A percentile compares a stretch with the other conserved stretches of the same genome.
These are phyloP conservation scores for Chenopodium berlandieri DNA, from an alignment of 148 eudicot genomes.

Conservation along the genomic window DNA sequence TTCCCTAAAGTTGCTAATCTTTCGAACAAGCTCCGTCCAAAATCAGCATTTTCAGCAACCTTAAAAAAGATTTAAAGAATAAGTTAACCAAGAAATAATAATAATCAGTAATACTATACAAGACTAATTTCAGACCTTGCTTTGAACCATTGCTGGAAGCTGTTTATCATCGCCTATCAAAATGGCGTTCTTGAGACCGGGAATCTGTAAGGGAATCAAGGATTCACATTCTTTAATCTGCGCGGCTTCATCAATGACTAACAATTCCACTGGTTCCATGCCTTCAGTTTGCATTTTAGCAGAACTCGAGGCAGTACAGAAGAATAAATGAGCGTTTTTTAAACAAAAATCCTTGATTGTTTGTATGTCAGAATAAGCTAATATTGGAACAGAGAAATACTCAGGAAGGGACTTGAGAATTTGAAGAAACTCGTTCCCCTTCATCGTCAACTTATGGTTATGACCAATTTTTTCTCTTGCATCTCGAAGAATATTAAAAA, in stretches of 20 bases:
- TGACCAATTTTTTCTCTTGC: not conserved
- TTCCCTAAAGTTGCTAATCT: slow-evolving; percentile 42
- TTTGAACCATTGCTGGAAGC: slow-evolving; percentile 74
- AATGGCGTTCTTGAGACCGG: slow-evolving; percentile 44
- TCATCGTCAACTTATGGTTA: slow-evolving; percentile 9
- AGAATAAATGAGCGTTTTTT: slow-evolving; percentile 40
- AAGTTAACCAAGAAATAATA: not conserved
- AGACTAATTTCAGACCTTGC: slow-evolving; percentile 18
- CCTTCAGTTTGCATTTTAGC: slow-evolving; percentile 35
- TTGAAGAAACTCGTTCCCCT: slow-evolving; percentile 17
- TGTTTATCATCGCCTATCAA: slow-evolving; percentile 67
- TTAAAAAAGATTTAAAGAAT: slow-evolving; percentile 1
- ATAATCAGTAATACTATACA: too few species aligned
- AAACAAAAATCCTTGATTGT: slow-evolving; percentile 40
- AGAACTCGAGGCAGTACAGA: slow-evolving; percentile 66
- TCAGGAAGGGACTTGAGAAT: slow-evolving; percentile 33
- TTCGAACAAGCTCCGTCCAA: slow-evolving; percentile 63
- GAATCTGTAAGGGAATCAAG: slow-evolving; percentile 52
- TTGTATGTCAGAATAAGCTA: slow-evolving; percentile 8
- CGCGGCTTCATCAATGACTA: slow-evolving; percentile 78
- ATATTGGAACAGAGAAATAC: slow-evolving; percentile 12
- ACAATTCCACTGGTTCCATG: slow-evolving; percentile 37
- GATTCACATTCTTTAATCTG: slow-evolving; percentile 84
- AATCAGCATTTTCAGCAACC: slow-evolving; percentile 40
- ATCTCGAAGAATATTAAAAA: slow-evolving; percentile 15